Conservation (phyloP, 2,329 filamentous ascomycete genomes). For the Aspergillus niger region DNA sequence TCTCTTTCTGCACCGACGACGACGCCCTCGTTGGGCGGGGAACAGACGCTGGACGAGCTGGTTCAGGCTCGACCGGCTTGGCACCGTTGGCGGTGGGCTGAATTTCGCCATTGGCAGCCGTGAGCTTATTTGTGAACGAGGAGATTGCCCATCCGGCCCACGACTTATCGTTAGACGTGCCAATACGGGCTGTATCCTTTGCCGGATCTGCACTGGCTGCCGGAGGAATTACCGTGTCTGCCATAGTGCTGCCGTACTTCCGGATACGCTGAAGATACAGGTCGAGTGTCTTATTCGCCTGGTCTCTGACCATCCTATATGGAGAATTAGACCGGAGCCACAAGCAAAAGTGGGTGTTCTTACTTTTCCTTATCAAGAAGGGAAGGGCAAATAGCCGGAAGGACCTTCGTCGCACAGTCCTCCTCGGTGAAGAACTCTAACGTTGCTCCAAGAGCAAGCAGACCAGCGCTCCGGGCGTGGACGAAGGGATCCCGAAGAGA, state of each 20-base stretch:
- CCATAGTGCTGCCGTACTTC: constrained; percentile 75
- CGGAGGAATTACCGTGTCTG: constrained; percentile 75
- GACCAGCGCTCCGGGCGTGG: constrained; percentile 84
- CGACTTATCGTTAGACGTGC: constrained; percentile 69
- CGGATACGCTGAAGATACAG: constrained; percentile 79
- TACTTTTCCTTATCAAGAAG: constrained; percentile 92
- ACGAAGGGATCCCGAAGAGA: constrained; percentile 92
- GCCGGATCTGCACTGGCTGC: constrained; percentile 53
- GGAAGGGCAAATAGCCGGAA: constrained; percentile 80
- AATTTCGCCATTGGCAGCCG: constrained; percentile 83
- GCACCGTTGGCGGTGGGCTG: constrained; percentile 58
- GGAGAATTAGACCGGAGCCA: neutral
- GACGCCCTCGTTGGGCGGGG: constrained; percentile 45
- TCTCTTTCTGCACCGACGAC: constrained; percentile 30
- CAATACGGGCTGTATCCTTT: constrained; percentile 68
- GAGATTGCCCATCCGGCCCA: constrained; percentile 99
- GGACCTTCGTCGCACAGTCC: constrained; percentile 78
- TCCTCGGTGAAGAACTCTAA: constrained; percentile 85
- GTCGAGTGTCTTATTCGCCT: constrained; percentile 86
- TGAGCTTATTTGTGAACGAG: constrained; percentile 93
- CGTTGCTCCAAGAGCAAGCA: constrained; percentile 84
- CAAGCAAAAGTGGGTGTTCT: constrained; percentile 10
- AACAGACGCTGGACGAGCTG: constrained; percentile 50
- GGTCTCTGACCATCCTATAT: constrained; percentile 73
- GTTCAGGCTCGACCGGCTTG: constrained; percentile 46